Percentiles rank a stretch among this genome's conserved stretches.
phyloP scores from a whole-genome alignment of 139 green algal species.

The Pseudopediastrum boryanum region DNA sequence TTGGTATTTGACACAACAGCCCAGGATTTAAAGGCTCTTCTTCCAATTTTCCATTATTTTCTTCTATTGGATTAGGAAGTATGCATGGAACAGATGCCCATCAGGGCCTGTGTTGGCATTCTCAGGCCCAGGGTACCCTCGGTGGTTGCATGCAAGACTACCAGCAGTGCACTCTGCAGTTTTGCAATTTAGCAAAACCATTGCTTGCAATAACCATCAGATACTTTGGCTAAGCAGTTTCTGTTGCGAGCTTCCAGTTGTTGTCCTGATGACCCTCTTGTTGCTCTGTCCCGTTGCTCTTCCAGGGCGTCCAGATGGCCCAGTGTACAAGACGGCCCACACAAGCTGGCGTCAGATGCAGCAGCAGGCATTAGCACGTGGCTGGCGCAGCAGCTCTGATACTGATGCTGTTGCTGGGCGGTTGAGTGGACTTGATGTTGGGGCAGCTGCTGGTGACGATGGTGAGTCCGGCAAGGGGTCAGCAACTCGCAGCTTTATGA shows the following conservation, averaged over 20 bases:
- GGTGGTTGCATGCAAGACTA: background rate
- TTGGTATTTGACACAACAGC: background rate
- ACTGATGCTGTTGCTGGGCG: background rate
- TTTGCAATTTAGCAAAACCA: background rate
- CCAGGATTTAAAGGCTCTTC: background rate
- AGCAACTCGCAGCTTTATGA: conserved; percentile 2
- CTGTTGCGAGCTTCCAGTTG: background rate
- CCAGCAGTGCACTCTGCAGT: background rate
- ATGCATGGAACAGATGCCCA: too few species aligned
- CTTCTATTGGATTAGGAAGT: too few species aligned
- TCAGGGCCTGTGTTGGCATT: background rate
- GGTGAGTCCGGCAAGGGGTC: background rate
- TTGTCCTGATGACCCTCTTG: background rate
- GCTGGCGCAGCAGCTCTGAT: conserved; percentile 13
- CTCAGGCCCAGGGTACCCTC: too few species aligned
- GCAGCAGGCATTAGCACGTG: conserved; percentile 1
- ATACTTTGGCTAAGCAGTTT: background rate
- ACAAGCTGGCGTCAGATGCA: conserved; percentile 6
- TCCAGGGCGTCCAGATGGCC: conserved; percentile 9
- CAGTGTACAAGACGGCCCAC: conserved; percentile 5
- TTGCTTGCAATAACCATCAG: background rate
- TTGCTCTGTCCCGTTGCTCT: background rate
- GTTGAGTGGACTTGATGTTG: background rate
- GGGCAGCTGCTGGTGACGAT: background rate
- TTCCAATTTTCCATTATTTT: too few species aligned